phyloP scores from a whole-genome alignment of 2,329 filamentous ascomycete species.

The Aspergillus sp. region DNA sequence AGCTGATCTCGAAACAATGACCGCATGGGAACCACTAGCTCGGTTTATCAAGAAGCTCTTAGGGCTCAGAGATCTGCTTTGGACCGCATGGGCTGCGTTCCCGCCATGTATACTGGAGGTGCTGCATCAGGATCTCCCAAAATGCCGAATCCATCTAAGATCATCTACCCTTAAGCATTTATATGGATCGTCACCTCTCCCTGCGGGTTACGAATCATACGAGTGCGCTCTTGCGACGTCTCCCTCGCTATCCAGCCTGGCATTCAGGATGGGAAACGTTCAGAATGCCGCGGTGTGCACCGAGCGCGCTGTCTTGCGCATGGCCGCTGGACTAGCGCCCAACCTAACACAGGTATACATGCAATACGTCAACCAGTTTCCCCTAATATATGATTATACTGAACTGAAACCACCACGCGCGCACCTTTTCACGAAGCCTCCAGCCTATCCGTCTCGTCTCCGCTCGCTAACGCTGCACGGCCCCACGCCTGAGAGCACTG shows the following conservation, averaged over 20 bases:
- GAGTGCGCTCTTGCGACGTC: not conserved
- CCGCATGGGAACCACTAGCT: not conserved
- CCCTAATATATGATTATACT: conserved; percentile 1
- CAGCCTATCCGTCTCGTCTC: not conserved
- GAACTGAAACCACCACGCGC: not conserved
- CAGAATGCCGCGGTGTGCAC: conserved; percentile 1
- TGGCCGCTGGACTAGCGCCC: not conserved
- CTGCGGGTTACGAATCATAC: not conserved
- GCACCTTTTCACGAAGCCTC: not conserved
- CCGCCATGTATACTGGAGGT: not conserved
- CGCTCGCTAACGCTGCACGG: not conserved
- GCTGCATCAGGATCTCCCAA: conserved; percentile 1
- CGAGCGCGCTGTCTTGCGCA: not conserved
- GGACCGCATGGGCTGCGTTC: not conserved
- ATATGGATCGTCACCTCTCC: not conserved
- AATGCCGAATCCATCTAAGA: conserved; percentile 1
- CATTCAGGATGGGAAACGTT: not conserved
- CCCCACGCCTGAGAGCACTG: not conserved
- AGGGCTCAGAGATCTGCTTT: conserved; percentile 1
- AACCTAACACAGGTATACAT: conserved; percentile 2
- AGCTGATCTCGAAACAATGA: not conserved
- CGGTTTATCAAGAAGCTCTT: not conserved
- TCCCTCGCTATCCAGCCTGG: not conserved
- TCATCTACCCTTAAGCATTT: not conserved
- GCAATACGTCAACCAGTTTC: not conserved